Percentiles rank a stretch among this genome's conserved stretches.
These are phyloP conservation scores for Chrysosporium queenslandicum DNA, from an alignment of 2,329 filamentous ascomycete species.

Conservation along the genomic window DNA sequence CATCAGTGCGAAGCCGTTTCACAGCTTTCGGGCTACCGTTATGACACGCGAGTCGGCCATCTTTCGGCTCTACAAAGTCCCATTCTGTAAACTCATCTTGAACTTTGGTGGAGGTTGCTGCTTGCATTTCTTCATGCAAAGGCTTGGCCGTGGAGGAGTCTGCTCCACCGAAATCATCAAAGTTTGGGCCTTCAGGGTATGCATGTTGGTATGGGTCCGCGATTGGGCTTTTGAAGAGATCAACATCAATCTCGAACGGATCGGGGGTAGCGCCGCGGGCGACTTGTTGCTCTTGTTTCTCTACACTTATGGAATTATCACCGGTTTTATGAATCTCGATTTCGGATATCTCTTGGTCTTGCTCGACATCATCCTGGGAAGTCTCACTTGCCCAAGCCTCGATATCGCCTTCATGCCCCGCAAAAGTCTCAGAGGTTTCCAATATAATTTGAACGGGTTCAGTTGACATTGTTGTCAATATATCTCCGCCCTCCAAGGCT, in stretches of 20 bases:
- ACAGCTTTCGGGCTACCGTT: slow-evolving; percentile 20
- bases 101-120: slow-evolving; percentile 21
- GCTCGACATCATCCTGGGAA: background rate
- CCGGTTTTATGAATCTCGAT: background rate
- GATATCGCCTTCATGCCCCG: background rate
- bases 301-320: slow-evolving; percentile 3
- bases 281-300: slow-evolving; percentile 12
- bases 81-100: slow-evolving; percentile 3
- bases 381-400: background rate
- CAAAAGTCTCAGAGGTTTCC: background rate
- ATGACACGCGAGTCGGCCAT: slow-evolving; percentile 21
- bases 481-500: background rate
- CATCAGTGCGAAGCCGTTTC: slow-evolving; percentile 15
- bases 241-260: slow-evolving; percentile 27
- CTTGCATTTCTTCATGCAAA: slow-evolving; percentile 18
- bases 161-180: background rate
- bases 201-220: background rate
- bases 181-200: background rate
- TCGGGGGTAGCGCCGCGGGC: slow-evolving; percentile 21
- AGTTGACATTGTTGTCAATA: background rate
- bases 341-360: background rate
- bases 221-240: slow-evolving; percentile 24
- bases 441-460: background rate
- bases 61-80: slow-evolving; percentile 22
- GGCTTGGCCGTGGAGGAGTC: slow-evolving; percentile 10